These are phyloP conservation scores for Podaxis pistillaris DNA, from an alignment of 768 basidiomycete species.

Conservation along the genomic window DNA sequence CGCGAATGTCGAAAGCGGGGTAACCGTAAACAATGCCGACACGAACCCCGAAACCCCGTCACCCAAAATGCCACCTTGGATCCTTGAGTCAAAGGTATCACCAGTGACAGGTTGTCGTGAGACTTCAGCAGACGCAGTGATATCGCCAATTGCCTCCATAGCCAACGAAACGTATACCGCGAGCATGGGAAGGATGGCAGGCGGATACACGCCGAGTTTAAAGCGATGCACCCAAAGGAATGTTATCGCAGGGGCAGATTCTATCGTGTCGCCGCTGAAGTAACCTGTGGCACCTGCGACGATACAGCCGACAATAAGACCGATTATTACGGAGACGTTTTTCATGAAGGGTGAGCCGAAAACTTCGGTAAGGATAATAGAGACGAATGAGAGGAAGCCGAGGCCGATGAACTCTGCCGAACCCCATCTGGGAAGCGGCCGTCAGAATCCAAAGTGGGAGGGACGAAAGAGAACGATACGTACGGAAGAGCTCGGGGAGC, in stretches of 20 bases:
- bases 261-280: conserved; percentile 64
- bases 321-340: conserved; percentile 76
- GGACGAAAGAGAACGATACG: conserved; percentile 18
- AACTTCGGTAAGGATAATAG: conserved; percentile 76
- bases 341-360: conserved; percentile 86
- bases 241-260: conserved; percentile 71
- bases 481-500: conserved; percentile 70
- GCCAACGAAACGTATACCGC: conserved; percentile 58
- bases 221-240: conserved; percentile 84
- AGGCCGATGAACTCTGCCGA: conserved; percentile 83
- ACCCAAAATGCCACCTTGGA: conserved; percentile 80
- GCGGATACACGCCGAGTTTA: conserved; percentile 73
- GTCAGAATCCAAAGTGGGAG: not conserved
- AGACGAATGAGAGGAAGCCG: conserved; percentile 78
- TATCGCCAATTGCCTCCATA: conserved; percentile 86
- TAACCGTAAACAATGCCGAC: conserved; percentile 78
- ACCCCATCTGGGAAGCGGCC: conserved; percentile 55
- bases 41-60: conserved; percentile 83
- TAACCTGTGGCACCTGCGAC: conserved; percentile 80
- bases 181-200: conserved; percentile 53
- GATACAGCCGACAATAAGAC: conserved; percentile 74
- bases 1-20: conserved; percentile 77
- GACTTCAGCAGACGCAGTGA: conserved; percentile 81
- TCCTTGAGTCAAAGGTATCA: conserved; percentile 73
- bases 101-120: conserved; percentile 74